These are phyloP conservation scores for Evansstolkia leycettana DNA, from an alignment of 495 filamentous ascomycete species.

Conservation along the genomic window DNA sequence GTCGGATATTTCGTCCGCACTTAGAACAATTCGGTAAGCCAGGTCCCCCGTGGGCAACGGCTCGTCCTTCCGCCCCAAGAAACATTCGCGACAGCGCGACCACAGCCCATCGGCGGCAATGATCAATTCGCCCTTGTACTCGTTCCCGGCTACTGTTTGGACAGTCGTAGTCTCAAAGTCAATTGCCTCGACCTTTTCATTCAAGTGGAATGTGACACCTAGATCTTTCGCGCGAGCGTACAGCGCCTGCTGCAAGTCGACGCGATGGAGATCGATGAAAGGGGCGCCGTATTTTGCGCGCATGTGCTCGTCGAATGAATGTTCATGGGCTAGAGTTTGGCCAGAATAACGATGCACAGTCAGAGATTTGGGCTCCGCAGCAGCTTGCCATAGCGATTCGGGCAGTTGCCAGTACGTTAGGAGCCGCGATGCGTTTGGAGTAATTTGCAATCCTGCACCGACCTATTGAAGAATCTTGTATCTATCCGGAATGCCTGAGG, in stretches of 20 bases:
- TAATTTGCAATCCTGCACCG: constrained; percentile 43
- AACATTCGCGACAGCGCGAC: constrained; percentile 34
- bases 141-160: constrained; percentile 7
- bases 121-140: constrained; percentile 37
- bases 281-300: constrained; percentile 32
- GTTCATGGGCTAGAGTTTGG: constrained; percentile 38
- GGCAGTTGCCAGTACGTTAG: constrained; percentile 42
- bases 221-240: constrained; percentile 38
- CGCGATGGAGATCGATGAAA: constrained; percentile 48
- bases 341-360: constrained; percentile 48
- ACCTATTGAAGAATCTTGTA: constrained; percentile 3
- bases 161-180: constrained; percentile 14
- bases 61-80: constrained; percentile 27
- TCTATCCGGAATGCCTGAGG: neutral
- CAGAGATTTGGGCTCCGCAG: constrained; percentile 39
- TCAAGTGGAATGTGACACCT: constrained; percentile 36
- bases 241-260: constrained; percentile 42
- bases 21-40: constrained; percentile 51
- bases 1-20: constrained; percentile 33
- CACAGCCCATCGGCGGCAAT: constrained; percentile 49
- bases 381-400: constrained; percentile 28
- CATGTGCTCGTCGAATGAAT: constrained; percentile 29
- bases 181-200: constrained; percentile 25
- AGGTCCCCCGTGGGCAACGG: constrained; percentile 53
- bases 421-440: constrained; percentile 43